phyloP scores from a whole-genome alignment of 2,329 filamentous ascomycete genomes.

The Dothiorella sarmentorum region DNA sequence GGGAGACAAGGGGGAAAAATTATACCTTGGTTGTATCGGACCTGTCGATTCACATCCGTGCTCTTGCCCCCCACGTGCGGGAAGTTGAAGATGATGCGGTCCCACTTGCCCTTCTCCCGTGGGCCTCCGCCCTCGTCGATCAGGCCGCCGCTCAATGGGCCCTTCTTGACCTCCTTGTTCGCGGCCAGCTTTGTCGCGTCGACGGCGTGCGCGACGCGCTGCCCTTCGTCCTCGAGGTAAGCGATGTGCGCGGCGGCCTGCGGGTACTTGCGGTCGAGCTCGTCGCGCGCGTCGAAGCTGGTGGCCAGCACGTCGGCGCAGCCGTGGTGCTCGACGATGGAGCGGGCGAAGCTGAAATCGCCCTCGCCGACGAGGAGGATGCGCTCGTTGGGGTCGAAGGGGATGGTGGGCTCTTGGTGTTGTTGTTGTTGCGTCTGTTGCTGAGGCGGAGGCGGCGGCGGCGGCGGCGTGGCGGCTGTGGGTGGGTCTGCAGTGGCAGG shows the following conservation, averaged over 20 bases:
- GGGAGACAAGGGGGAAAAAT: conserved; percentile 16
- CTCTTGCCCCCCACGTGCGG: conserved; percentile 90
- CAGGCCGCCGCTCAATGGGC: conserved; percentile 29
- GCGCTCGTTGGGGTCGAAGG: conserved; percentile 62
- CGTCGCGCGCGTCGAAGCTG: conserved; percentile 58
- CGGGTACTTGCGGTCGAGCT: conserved; percentile 71
- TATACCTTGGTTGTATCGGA: conserved; percentile 74
- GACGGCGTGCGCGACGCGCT: conserved; percentile 30
- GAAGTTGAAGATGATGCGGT: conserved; percentile 92
- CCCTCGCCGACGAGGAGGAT: conserved; percentile 78
- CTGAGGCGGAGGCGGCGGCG: conserved; percentile 6
- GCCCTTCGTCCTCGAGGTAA: conserved; percentile 46
- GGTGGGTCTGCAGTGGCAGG: background rate
- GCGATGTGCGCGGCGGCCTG: conserved; percentile 60
- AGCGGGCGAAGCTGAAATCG: conserved; percentile 74
- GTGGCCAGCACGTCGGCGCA: conserved; percentile 68
- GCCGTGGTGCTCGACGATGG: conserved; percentile 62
- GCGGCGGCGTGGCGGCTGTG: conserved; percentile 17
- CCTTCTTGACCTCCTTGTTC: conserved; percentile 42
- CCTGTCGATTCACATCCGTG: conserved; percentile 91
- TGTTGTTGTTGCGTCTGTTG: background rate
- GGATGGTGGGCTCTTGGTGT: conserved; percentile 50
- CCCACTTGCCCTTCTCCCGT: conserved; percentile 51
- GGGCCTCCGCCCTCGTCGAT: background rate
- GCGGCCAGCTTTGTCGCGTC: conserved; percentile 57